Evolutionary conservation across 495 filamentous ascomycete genomes (phyloP).

Genomic region (Aspergillus nidulans): DNA sequence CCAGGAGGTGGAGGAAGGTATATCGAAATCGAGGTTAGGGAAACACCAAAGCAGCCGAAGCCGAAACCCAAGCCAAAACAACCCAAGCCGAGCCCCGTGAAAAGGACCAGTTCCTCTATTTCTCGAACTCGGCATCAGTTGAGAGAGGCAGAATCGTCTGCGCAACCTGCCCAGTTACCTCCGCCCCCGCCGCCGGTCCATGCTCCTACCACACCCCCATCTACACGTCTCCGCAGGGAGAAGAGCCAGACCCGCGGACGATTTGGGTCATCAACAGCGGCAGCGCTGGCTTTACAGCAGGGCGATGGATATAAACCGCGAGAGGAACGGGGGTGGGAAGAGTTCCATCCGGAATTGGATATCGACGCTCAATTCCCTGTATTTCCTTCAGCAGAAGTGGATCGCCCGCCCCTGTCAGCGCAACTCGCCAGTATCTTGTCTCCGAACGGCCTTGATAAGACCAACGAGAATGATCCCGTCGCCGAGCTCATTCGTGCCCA

Average conservation of each 20-base stretch:
- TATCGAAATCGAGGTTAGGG: constrained; percentile 56
- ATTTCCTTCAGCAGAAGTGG: constrained; percentile 79
- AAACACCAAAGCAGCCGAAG: constrained; percentile 13
- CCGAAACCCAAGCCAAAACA: constrained; percentile 16
- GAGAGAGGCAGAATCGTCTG: constrained; percentile 23
- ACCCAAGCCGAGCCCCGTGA: constrained; percentile 18
- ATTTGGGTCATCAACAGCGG: constrained; percentile 78
- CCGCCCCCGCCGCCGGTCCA: constrained; percentile 34
- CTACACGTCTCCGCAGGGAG: constrained; percentile 47
- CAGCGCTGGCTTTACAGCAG: constrained; percentile 76
- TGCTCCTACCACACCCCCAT: constrained; percentile 41
- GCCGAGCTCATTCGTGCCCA: constrained; percentile 22
- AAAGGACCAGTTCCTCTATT: constrained; percentile 23
- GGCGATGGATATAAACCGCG: constrained; percentile 94
- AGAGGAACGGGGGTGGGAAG: constrained; percentile 94
- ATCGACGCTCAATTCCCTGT: constrained; percentile 73
- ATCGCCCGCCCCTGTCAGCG: constrained; percentile 52
- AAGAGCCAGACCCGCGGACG: constrained; percentile 47
- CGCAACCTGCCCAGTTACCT: constrained; percentile 24
- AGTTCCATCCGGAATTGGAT: constrained; percentile 93
- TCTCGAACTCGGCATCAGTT: constrained; percentile 25
- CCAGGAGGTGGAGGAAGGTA: constrained; percentile 77
- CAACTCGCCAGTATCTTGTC: constrained; percentile 23
- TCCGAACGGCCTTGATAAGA: constrained; percentile 23
- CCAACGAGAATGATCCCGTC: constrained; percentile 20